These are phyloP conservation scores for Lolium rigidum DNA, from an alignment of 176 grass and related monocot genomes.

Conservation along the genomic window DNA sequence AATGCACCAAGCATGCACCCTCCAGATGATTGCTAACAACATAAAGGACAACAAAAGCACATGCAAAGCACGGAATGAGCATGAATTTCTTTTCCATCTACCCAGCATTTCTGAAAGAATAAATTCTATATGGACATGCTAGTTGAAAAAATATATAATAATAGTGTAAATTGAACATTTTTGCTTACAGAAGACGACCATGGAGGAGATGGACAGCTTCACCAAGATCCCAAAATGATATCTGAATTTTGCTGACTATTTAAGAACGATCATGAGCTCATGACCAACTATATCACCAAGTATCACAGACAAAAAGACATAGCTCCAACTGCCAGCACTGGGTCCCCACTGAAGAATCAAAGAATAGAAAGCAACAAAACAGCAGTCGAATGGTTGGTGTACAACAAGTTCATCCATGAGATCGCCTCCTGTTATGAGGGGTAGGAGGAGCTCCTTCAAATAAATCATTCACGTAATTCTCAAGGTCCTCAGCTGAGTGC, in stretches of 20 bases:
- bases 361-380: constrained; percentile 49
- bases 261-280: constrained; percentile 30
- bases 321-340: constrained; percentile 36
- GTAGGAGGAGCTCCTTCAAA: constrained; percentile 70
- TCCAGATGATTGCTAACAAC: constrained; percentile 29
- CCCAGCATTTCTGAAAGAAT: constrained; percentile 41
- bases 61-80: constrained; percentile 25
- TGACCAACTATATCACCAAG: constrained; percentile 35
- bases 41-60: constrained; percentile 37
- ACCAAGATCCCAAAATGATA: constrained; percentile 53
- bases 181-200: constrained; percentile 58
- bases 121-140: constrained; percentile 55
- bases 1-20: constrained; percentile 39
- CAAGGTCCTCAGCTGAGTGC: constrained; percentile 89
- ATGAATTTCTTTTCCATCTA: constrained; percentile 34
- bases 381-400: constrained; percentile 33
- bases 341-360: constrained; percentile 52
- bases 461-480: constrained; percentile 68
- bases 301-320: constrained; percentile 43
- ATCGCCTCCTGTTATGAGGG: constrained; percentile 61
- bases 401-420: constrained; percentile 50
- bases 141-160: constrained; percentile 49
- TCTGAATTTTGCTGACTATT: constrained; percentile 32
- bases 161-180: constrained; percentile 55
- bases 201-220: constrained; percentile 45